Percentiles rank a stretch among this genome's conserved stretches.
These are phyloP conservation scores for Nicotiana benthamiana DNA, from an alignment of 257 asterid species.

Conservation along the genomic window DNA sequence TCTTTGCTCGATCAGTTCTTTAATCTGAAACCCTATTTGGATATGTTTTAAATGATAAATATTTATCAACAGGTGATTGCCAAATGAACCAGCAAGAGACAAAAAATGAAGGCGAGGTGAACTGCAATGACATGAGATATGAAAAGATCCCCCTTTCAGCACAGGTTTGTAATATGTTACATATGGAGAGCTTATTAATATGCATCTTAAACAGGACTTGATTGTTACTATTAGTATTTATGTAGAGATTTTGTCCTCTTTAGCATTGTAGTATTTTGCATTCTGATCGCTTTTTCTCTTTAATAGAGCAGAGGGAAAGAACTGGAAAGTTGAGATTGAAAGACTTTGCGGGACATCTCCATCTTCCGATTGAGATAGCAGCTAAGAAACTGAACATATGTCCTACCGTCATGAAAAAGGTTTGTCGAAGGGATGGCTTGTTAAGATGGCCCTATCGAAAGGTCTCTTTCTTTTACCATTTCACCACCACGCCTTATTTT, in stretches of 20 bases:
- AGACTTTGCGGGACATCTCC: conserved; percentile 38
- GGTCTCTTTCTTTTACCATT: conserved; percentile 24
- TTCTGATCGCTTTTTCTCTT: background rate
- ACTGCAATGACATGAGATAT: conserved; percentile 9
- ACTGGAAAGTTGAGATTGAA: conserved; percentile 34
- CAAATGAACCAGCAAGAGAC: conserved; percentile 12
- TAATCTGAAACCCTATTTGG: background rate
- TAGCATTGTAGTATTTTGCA: background rate
- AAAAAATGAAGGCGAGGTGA: conserved; percentile 8
- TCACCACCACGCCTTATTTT: background rate
- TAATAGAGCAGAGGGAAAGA: conserved; percentile 63
- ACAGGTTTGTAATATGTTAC: conserved; percentile 33
- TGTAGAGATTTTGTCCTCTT: background rate
- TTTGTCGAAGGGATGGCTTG: conserved; percentile 56
- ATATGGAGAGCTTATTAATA: background rate
- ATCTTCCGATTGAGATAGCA: conserved; percentile 41
- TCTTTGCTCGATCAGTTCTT: background rate
- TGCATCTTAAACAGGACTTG: background rate
- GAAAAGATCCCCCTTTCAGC: conserved; percentile 30
- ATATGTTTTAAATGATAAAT: too few species aligned
- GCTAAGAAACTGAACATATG: conserved; percentile 39
- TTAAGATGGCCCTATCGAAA: conserved; percentile 59
- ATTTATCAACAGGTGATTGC: background rate
- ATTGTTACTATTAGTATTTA: background rate
- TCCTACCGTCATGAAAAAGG: conserved; percentile 53